Evolutionary conservation across 768 basidiomycete genomes (phyloP), one percentile per base, ranked within the genome.

Genomic region (Russula abietina): DNA sequence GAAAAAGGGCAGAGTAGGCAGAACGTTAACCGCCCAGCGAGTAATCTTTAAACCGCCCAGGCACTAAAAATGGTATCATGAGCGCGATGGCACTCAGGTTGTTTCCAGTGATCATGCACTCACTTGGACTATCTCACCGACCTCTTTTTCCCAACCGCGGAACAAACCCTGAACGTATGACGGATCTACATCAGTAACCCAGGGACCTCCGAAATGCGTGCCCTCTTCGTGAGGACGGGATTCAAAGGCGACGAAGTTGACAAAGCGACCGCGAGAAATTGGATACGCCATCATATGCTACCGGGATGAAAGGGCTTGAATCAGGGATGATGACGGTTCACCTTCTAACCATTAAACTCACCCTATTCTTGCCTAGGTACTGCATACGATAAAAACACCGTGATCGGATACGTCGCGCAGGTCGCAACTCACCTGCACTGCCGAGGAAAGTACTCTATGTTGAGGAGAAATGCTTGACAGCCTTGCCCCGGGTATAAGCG

Each of bases 261-360:
- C 74, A 62, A 78, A 72, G 65, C 76, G 79, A 7, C 85, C 85
- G 33, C 76, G 76, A 3, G 82, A 76, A 16, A 89, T 82, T 0
- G 85, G 81, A 70, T 89, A 88, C 2, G 78, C 80, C 17, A 88
- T 77, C 46, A 86, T 70, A 69, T 82, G 82, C 87, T 89, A 59
- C 3, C 9, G 11, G 28, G 51, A 51, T 36, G 22, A 24, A 19
- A 2, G 11, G 17, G n/a, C 26, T 43, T 10, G 71, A 1, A 17
- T 36, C 33, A 36, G 32, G 22, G 11, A n/a, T 19, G 16, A n/a
- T 19, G 32, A 36, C 16, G 17, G 22, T 36, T 46, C 19, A 12
- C 30, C 30, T 32, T n/a, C 19, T 8, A 14, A 32, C 67, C 80
- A 80, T 7, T 75, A 66, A 77, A 70, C 62, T 78, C 79, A 71